Conservation (phyloP, 2,329 filamentous ascomycete species). For the Chaetomium sp. region DNA sequence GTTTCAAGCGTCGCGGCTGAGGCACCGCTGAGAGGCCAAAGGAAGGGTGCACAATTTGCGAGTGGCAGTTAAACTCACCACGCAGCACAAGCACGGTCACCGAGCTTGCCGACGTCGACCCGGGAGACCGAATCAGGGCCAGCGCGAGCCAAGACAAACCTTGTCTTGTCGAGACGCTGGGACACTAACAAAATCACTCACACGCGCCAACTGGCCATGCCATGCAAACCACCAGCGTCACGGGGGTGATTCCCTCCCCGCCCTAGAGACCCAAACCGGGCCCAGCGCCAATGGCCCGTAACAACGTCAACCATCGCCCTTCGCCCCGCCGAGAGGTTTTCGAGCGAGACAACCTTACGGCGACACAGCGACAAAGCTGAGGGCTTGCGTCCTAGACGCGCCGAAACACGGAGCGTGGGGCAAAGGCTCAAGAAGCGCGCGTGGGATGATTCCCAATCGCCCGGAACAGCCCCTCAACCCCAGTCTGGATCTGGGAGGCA, state of each 20-base stretch:
- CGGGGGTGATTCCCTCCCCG: no score
- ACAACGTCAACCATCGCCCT: no score
- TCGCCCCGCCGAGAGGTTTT: no score
- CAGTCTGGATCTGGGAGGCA: constrained; percentile 3
- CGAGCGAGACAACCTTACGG: no score
- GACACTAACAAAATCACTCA: no score
- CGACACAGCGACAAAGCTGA: no score
- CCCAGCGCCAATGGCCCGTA: no score
- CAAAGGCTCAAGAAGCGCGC: constrained; percentile 7
- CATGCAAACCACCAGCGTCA: no score
- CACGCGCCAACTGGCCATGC: no score
- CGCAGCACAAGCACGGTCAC: background rate
- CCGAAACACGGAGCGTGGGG: constrained; percentile 1
- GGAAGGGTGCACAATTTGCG: no score
- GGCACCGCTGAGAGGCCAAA: background rate
- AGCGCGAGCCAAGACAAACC: background rate
- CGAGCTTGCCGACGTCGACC: background rate
- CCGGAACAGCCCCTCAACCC: constrained; percentile 5
- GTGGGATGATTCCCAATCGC: constrained; percentile 12
- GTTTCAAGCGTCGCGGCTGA: constrained; percentile 8
- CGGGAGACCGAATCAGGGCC: background rate
- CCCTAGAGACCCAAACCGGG: no score
- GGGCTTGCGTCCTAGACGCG: background rate
- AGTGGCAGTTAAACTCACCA: background rate
- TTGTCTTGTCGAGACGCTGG: background rate